phyloP scores from a whole-genome alignment of 225 moss, liverwort and hornwort genomes.

The Bryoerythrophyllum caledonicum region DNA sequence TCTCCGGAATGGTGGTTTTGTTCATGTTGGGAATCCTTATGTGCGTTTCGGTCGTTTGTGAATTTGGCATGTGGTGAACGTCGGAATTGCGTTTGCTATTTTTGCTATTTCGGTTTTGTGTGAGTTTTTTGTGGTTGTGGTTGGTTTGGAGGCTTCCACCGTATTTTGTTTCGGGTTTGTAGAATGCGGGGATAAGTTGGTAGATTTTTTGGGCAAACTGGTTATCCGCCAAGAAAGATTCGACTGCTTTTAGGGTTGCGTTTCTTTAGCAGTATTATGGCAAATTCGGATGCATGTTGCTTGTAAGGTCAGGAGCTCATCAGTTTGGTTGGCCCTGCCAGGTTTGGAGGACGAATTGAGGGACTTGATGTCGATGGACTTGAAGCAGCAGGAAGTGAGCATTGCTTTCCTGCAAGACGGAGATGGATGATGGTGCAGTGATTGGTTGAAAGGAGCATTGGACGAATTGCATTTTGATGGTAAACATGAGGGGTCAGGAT shows the following conservation, averaged over 20 bases:
- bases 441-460: slow-evolving; percentile 2
- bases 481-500: slow-evolving; percentile 53
- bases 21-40: neutral
- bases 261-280: neutral
- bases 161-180: neutral
- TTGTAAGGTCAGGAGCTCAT: neutral
- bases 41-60: neutral
- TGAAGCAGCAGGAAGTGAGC: neutral
- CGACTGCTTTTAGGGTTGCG: neutral
- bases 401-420: slow-evolving; percentile 4
- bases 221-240: neutral
- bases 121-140: neutral
- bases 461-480: neutral
- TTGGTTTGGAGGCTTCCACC: neutral
- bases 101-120: neutral
- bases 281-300: neutral
- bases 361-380: neutral
- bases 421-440: slow-evolving; percentile 8
- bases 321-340: neutral
- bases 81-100: neutral
- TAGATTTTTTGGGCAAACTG: neutral
- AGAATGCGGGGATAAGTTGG: neutral
- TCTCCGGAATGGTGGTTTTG: neutral
- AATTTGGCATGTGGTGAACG: neutral
- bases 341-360: neutral